Evolutionary conservation across 768 basidiomycete species (phyloP).

Genomic region (Mycena crocata): DNA sequence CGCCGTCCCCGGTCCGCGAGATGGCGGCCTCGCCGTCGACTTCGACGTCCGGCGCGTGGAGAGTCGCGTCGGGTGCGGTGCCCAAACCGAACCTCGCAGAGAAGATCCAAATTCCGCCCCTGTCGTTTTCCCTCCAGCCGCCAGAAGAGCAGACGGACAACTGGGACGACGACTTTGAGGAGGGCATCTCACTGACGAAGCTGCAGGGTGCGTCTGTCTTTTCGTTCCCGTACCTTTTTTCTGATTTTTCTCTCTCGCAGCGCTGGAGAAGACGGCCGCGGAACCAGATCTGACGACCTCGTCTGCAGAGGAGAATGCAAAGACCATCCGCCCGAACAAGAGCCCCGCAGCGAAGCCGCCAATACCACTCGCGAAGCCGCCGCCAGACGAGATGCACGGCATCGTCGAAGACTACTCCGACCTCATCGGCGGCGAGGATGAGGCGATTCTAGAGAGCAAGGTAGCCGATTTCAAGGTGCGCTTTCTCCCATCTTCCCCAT

Average conservation of each 20-base stretch:
- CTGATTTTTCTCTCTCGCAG: conserved; percentile 48
- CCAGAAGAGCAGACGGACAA: conserved; percentile 93
- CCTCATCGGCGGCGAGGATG: conserved; percentile 83
- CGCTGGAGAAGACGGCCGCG: conserved; percentile 68
- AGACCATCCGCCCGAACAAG: conserved; percentile 81
- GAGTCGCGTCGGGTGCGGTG: conserved; percentile 44
- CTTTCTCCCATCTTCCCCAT: conserved; percentile 4
- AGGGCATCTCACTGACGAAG: conserved; percentile 89
- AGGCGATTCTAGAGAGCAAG: conserved; percentile 74
- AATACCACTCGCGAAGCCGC: conserved; percentile 69
- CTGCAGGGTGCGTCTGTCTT: conserved; percentile 64
- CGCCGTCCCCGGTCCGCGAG: conserved; percentile 57
- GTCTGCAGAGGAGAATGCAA: conserved; percentile 77
- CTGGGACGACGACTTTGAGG: conserved; percentile 99
- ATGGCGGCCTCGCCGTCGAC: conserved; percentile 27
- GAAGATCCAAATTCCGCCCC: conserved; percentile 71
- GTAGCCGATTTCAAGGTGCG: conserved; percentile 86
- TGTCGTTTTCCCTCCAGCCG: conserved; percentile 73
- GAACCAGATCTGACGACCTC: conserved; percentile 63
- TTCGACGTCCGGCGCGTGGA: conserved; percentile 34
- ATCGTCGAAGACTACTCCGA: conserved; percentile 95
- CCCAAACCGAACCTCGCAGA: conserved; percentile 53
- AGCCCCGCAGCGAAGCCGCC: conserved; percentile 70
- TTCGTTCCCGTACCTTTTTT: conserved; percentile 6
- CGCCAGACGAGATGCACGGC: conserved; percentile 69